Base-by-base conservation (phyloP, 192 early-diverging fungal genomes). In the Paraglomus occultum region DNA sequence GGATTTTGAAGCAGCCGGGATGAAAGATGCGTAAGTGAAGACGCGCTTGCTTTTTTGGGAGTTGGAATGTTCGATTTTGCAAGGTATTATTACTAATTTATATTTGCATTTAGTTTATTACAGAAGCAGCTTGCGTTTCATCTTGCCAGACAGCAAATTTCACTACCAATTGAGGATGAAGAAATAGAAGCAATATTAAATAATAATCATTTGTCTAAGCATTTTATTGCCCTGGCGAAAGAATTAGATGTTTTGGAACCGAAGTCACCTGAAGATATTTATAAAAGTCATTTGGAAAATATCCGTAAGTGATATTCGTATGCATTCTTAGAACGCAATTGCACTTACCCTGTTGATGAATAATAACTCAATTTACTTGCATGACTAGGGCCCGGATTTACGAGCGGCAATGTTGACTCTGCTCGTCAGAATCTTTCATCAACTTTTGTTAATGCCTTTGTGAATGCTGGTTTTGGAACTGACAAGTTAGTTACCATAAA, bases 391-490 rank as follows among this genome's bases (percentile, higher is more conserved):
- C 73, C 84, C 43, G 84, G 85, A 55, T 81, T 77, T 57, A 77
- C 79, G n/a, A 80, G 79, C 12, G 77, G 80, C 23, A 87, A 83
- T 51, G 89, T 97, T 39, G 95, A 98, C 73, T 96, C 94, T 72
- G 95, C 95, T 39, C 88, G 92, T 45, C 93, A 96, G 72, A 98
- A 99, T 75, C 80, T 99, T 57, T 92, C 97, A 3, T 94, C 94
- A 39, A 95, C 96, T 1, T 96, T 98, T 88, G 97, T 99, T 44
- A 99, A 98, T 73, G 96, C 97, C 0, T 99, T 98, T 83, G 92
- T 99, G 47, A 99, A 99, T 75, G 94, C 91, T 46, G 97, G 95
- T 11, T 99, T 97, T 77, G 91, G 94, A 45, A 88, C 83, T 6
- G 97, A 99, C 72, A 98, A 95, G 80, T 86, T 99, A 23, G 90